Evolutionary conservation across 805 yeast species (phyloP).

Genomic region (Metschnikowia henanensis): DNA sequence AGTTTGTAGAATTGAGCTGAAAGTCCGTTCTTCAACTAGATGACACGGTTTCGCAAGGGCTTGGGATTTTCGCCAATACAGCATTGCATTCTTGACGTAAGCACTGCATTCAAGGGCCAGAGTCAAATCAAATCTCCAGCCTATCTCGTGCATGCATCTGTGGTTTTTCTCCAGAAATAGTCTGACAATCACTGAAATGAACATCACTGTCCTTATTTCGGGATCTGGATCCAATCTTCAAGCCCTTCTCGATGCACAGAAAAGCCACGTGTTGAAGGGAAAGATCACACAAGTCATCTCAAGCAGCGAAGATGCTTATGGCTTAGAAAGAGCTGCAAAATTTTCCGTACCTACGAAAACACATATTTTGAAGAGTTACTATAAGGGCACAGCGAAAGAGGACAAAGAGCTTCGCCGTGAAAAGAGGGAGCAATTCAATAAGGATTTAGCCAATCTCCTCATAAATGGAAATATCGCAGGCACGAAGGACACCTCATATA

Average conservation of each 20-base stretch:
- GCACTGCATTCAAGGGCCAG: slow-evolving; percentile 9
- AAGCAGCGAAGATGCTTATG: slow-evolving; percentile 84
- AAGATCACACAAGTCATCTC: slow-evolving; percentile 78
- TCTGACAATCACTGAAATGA: slow-evolving; percentile 7
- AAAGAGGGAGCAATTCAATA: slow-evolving; percentile 73
- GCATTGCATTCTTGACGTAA: too few relatives aligned
- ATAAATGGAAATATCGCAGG: slow-evolving; percentile 47
- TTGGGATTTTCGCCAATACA: too few relatives aligned
- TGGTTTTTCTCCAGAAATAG: background rate
- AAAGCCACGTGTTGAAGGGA: slow-evolving; percentile 44
- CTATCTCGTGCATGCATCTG: background rate
- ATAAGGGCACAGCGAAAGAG: slow-evolving; percentile 71
- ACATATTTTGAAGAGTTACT: slow-evolving; percentile 73
- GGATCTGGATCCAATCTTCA: slow-evolving; percentile 97
- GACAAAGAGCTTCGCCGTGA: slow-evolving; percentile 53
- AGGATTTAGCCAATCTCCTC: slow-evolving; percentile 72
- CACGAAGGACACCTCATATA: slow-evolving; percentile 27
- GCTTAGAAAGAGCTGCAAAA: slow-evolving; percentile 73
- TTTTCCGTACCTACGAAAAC: slow-evolving; percentile 67
- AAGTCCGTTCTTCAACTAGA: too few relatives aligned
- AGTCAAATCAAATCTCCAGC: slow-evolving; percentile 1
- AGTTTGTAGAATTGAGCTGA: too few relatives aligned
- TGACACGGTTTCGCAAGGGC: too few relatives aligned
- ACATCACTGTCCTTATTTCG: slow-evolving; percentile 79
- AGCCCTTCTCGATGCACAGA: slow-evolving; percentile 80